Conservation (phyloP, 148 eudicot genomes). For the Rhododendron williamsianum region DNA sequence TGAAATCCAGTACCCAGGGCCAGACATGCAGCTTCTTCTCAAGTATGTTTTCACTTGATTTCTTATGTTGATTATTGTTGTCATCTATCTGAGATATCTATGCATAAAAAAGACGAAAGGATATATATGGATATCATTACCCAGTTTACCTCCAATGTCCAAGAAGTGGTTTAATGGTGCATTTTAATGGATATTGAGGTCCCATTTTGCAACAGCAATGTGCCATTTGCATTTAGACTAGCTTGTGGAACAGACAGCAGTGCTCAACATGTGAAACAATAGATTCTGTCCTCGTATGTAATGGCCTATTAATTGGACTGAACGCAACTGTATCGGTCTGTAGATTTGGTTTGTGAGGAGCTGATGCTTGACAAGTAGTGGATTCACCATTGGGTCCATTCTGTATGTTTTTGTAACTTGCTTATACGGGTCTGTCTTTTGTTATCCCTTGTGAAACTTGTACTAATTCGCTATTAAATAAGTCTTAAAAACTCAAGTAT, state of each 20-base stretch:
- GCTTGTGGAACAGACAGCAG: background rate
- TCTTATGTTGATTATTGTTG: background rate
- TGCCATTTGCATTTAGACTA: background rate
- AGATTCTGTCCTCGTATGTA: background rate
- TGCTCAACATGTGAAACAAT: background rate
- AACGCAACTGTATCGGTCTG: background rate
- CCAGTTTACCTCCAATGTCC: background rate
- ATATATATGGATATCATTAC: background rate
- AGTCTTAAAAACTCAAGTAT: background rate
- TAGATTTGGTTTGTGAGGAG: conserved; percentile 1
- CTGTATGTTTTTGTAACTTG: background rate
- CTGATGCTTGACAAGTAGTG: background rate
- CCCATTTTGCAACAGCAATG: background rate
- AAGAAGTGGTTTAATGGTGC: background rate
- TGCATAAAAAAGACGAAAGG: background rate
- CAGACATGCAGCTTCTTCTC: conserved; percentile 95
- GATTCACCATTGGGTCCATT: background rate
- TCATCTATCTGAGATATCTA: background rate
- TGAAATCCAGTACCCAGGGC: conserved; percentile 89
- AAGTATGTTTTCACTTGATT: conserved; percentile 36
- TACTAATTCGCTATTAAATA: background rate
- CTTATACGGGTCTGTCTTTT: background rate
- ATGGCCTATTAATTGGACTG: background rate
- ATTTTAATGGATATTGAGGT: background rate
- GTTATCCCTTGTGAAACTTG: background rate